Percentiles rank a stretch among this genome's conserved stretches.
phyloP scores from a whole-genome alignment of 2,329 filamentous ascomycete species.

The Arthrobotrys iridis region DNA sequence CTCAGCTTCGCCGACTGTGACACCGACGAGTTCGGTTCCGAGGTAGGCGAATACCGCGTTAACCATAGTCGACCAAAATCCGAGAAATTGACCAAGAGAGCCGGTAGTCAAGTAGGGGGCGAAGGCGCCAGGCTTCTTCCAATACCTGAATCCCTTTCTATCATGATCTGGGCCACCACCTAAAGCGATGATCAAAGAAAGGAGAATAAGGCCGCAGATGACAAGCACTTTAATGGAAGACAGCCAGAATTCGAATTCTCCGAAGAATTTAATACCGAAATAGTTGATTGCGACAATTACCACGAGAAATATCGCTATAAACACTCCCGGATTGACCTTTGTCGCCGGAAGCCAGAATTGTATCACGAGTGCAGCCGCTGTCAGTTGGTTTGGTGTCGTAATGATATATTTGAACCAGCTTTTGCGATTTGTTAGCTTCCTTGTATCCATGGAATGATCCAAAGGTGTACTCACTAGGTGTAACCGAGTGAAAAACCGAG shows the following conservation, averaged over 20 bases:
- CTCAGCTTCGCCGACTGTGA: slow-evolving; percentile 81
- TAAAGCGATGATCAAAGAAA: slow-evolving; percentile 71
- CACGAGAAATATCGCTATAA: slow-evolving; percentile 76
- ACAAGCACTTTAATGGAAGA: slow-evolving; percentile 74
- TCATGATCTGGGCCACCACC: slow-evolving; percentile 74
- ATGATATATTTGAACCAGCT: slow-evolving; percentile 83
- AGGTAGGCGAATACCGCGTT: slow-evolving; percentile 82
- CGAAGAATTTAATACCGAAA: slow-evolving; percentile 75
- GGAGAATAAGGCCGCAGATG: slow-evolving; percentile 73
- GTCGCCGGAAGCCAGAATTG: slow-evolving; percentile 77
- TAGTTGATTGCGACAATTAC: slow-evolving; percentile 74
- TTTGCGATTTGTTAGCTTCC: background rate
- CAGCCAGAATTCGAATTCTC: slow-evolving; percentile 72
- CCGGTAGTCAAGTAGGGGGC: slow-evolving; percentile 64
- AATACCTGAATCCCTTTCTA: slow-evolving; percentile 73
- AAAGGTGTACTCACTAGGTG: slow-evolving; percentile 35
- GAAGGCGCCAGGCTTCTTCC: slow-evolving; percentile 72
- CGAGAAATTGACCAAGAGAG: slow-evolving; percentile 65
- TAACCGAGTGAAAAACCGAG: slow-evolving; percentile 78
- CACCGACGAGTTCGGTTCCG: slow-evolving; percentile 79
- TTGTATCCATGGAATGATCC: background rate
- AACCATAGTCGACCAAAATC: slow-evolving; percentile 76
- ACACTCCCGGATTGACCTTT: slow-evolving; percentile 78
- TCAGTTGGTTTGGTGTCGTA: slow-evolving; percentile 84
- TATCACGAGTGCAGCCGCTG: slow-evolving; percentile 80